Conservation (phyloP, 306 rosid genomes). For the Betula pendula region DNA sequence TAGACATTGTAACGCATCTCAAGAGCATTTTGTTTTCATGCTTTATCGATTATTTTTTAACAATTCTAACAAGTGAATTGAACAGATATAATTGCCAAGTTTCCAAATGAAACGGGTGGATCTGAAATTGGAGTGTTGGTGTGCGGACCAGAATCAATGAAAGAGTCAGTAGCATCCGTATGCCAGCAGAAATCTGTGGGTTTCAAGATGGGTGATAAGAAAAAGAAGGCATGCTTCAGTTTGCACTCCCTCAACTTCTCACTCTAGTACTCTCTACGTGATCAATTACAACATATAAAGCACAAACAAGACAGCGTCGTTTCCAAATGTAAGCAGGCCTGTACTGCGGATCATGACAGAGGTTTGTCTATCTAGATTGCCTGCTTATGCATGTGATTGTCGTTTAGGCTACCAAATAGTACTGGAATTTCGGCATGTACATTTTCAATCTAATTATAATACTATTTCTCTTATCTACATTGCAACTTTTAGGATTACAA, state of each 20-base stretch:
- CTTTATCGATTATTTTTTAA: too few species aligned
- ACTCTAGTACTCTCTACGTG: slow-evolving; percentile 36
- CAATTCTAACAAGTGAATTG: slow-evolving; percentile 23
- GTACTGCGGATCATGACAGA: too few species aligned
- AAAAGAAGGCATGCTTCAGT: slow-evolving; percentile 42
- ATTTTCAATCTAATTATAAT: not conserved
- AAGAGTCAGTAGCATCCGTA: slow-evolving; percentile 55
- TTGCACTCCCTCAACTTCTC: slow-evolving; percentile 86
- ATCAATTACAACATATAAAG: not conserved
- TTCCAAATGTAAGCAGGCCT: not conserved
- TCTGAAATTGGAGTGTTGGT: slow-evolving; percentile 65
- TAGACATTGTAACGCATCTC: too few species aligned
- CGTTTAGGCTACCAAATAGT: not conserved
- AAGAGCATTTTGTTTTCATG: too few species aligned
- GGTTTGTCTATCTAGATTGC: not conserved
- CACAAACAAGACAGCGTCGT: not conserved
- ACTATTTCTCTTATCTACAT: not conserved
- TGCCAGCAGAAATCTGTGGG: slow-evolving; percentile 48
- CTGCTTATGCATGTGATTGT: not conserved
- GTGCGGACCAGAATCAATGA: slow-evolving; percentile 84
- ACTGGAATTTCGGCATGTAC: not conserved
- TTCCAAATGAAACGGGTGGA: slow-evolving; percentile 49
- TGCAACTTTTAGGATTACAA: not conserved
- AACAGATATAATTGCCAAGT: slow-evolving; percentile 57
- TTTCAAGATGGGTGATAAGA: slow-evolving; percentile 39